Evolutionary conservation across 2,329 filamentous ascomycete genomes (phyloP).

Genomic region (Coniochaeta ligniaria): DNA sequence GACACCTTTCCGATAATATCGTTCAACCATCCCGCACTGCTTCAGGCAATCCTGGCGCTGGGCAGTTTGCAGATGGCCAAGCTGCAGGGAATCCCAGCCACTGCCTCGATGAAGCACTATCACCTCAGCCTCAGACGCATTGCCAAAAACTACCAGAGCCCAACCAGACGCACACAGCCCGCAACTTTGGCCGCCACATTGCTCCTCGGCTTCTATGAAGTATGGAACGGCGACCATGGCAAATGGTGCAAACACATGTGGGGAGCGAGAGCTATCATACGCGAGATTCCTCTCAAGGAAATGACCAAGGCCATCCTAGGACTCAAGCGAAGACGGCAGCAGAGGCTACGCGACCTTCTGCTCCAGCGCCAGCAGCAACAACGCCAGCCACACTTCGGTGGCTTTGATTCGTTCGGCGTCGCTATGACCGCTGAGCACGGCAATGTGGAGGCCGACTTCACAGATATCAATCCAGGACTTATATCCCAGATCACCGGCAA

Average conservation of each 20-base stretch:
- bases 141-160: constrained; percentile 65
- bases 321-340: constrained; percentile 43
- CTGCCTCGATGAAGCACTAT: constrained; percentile 85
- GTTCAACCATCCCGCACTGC: constrained; percentile 74
- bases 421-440: not conserved
- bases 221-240: constrained; percentile 87
- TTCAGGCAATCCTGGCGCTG: constrained; percentile 86
- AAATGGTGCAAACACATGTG: constrained; percentile 94
- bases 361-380: constrained; percentile 8
- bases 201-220: constrained; percentile 84
- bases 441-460: constrained; percentile 18
- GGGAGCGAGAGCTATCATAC: constrained; percentile 74
- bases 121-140: constrained; percentile 76
- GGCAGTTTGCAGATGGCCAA: constrained; percentile 84
- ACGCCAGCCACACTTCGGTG: not conserved
- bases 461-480: constrained; percentile 33
- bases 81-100: constrained; percentile 65
- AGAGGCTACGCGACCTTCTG: constrained; percentile 24
- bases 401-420: constrained; percentile 3
- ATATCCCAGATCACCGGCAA: constrained; percentile 33
- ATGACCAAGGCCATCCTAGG: constrained; percentile 66
- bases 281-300: constrained; percentile 70
- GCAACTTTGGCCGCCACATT: constrained; percentile 84
- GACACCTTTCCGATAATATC: constrained; percentile 79
- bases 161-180: constrained; percentile 62